Evolutionary conservation across 768 basidiomycete genomes (phyloP).

Genomic region (Termitomyces sp.): DNA sequence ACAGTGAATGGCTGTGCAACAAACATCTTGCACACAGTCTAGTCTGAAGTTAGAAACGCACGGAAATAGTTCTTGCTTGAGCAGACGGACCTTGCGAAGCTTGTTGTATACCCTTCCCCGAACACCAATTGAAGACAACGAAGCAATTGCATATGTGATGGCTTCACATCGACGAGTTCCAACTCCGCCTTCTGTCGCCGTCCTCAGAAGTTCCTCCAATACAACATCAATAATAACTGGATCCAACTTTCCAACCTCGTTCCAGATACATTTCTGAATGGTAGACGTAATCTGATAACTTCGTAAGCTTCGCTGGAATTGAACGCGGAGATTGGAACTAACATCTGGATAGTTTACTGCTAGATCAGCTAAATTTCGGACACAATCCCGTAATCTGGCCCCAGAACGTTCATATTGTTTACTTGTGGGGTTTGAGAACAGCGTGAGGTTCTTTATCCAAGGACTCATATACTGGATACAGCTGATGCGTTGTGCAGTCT

Average conservation of each 20-base stretch:
- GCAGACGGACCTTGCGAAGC: slow-evolving; percentile 62
- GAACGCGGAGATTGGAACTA: slow-evolving; percentile 7
- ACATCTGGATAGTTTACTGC: slow-evolving; percentile 76
- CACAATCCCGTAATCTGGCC: slow-evolving; percentile 73
- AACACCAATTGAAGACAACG: slow-evolving; percentile 72
- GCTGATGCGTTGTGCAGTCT: slow-evolving; percentile 55
- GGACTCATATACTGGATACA: slow-evolving; percentile 83
- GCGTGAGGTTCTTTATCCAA: slow-evolving; percentile 80
- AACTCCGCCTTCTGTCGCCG: slow-evolving; percentile 80
- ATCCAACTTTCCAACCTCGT: slow-evolving; percentile 70
- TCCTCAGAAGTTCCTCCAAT: slow-evolving; percentile 75
- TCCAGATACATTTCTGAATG: slow-evolving; percentile 77
- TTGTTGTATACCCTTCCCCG: slow-evolving; percentile 76
- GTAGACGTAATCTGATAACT: slow-evolving; percentile 52
- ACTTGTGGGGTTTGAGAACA: slow-evolving; percentile 67
- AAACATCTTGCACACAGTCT: slow-evolving; percentile 76
- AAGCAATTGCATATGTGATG: slow-evolving; percentile 69
- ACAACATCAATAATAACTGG: slow-evolving; percentile 64
- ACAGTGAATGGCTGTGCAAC: slow-evolving; percentile 52
- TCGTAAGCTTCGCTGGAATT: slow-evolving; percentile 3
- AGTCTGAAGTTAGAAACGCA: background rate
- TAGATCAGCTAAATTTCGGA: slow-evolving; percentile 75
- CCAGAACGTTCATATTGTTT: slow-evolving; percentile 70
- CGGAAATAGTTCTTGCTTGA: background rate
- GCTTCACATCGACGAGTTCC: slow-evolving; percentile 74